Evolutionary conservation across 164 flowering plant species (phyloP), one percentile per base, ranked within the genome.

Genomic region (Berberis thunbergii): DNA sequence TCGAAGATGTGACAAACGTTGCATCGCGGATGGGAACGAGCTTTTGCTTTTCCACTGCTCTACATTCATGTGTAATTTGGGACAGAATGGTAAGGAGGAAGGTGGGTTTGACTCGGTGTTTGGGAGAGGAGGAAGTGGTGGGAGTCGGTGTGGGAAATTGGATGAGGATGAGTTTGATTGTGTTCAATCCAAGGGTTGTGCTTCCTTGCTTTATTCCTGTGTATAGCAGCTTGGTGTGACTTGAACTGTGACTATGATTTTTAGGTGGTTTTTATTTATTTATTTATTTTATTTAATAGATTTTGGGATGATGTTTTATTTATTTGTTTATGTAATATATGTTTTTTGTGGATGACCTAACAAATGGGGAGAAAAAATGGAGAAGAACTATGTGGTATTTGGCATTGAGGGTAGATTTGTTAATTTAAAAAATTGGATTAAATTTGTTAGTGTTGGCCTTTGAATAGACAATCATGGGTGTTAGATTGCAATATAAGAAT

Each of bases 141-240:
- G 82, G 68, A 53, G 56, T 61, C 68, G 52, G 7, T 8, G 49
- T 0, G 26, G 26, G 26, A 65, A 78, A 60, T 45, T 70, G 66
- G 94, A 84, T 43, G 92, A 83, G 10, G 96, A 86, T 43, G 97
- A 92, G 75, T 67, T n/a, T 92, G 3, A 44, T 83, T 73, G 97
- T 92, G 41, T 88, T 85, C 57, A 86, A 84, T 77, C 96, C 96
- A 0, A 84, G 87, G 76, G 96, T 94, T 55, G 85, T 92, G 73
- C 90, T 92, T 57, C 98, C 98, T 69, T 92, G 98, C 75, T 92
- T 92, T 77, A 90, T 81, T 45, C 83, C 89, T 54, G 79, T 85
- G 42, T 92, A 91, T 65, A 80, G 81, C 26, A 26, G 0, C 11
- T 79, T 26, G 26, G 26, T 26, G 26, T 26, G 26, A n/a, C n/a